A percentile compares a stretch with the other conserved stretches of the same genome.
Evolutionary conservation across 2,329 filamentous ascomycete genomes (phyloP).

Genomic region (Monascus ruber): DNA sequence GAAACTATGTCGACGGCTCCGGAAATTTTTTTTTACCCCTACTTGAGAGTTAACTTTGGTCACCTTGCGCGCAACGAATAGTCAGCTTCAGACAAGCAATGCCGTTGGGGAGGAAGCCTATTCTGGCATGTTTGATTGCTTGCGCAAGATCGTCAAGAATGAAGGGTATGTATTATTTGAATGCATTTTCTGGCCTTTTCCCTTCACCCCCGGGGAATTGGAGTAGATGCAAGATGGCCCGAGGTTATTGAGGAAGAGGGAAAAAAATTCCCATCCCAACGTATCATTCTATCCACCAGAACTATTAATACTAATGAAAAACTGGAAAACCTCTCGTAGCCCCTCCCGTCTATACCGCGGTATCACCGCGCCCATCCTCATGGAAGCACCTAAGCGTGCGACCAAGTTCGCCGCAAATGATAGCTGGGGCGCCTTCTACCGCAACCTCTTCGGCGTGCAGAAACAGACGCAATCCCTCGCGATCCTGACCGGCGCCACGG

Average conservation of each 20-base stretch:
- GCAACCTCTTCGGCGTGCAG: constrained; percentile 66
- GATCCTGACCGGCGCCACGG: constrained; percentile 83
- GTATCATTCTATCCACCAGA: background rate
- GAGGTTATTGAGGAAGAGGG: no score
- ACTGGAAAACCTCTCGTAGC: constrained; percentile 32
- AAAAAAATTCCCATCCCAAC: no score
- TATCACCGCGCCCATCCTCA: constrained; percentile 89
- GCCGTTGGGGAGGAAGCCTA: constrained; percentile 67
- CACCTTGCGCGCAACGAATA: constrained; percentile 25
- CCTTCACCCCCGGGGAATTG: no score
- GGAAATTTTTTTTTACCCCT: background rate
- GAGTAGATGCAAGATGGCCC: no score
- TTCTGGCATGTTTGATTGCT: constrained; percentile 96
- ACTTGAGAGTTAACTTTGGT: background rate
- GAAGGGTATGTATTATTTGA: constrained; percentile 58
- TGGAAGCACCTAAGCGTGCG: constrained; percentile 93
- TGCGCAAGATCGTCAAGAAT: constrained; percentile 89
- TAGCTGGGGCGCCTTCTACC: constrained; percentile 93
- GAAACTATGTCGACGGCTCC: no score
- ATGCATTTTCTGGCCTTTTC: no score
- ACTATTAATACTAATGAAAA: background rate
- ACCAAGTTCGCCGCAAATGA: constrained; percentile 99
- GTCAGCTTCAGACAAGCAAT: constrained; percentile 73
- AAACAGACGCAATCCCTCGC: constrained; percentile 91
- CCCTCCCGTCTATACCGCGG: constrained; percentile 88